Conservation (phyloP, 768 basidiomycete species). For the Pisolithus marmoratus region DNA sequence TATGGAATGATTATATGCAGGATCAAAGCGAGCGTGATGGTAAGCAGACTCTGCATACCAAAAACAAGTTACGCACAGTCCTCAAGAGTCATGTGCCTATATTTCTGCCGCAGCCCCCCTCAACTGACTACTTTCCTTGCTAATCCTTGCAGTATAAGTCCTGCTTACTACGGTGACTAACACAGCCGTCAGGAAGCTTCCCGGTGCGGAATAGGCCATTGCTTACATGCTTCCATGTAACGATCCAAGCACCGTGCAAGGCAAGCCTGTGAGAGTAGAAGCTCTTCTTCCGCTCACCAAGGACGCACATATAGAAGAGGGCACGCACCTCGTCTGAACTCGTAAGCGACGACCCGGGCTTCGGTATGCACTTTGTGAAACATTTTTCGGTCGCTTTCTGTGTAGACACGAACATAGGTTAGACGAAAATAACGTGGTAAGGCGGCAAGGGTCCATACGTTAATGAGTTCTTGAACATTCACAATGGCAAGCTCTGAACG, state of each 20-base stretch:
- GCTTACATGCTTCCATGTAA: slow-evolving; percentile 82
- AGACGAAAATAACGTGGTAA: slow-evolving; percentile 1
- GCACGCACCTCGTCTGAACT: slow-evolving; percentile 64
- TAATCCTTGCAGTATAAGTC: slow-evolving; percentile 56
- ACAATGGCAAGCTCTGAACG: slow-evolving; percentile 64
- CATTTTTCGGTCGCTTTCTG: slow-evolving; percentile 81
- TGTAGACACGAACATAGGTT: not conserved
- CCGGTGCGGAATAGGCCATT: not conserved
- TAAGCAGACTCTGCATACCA: too few species aligned
- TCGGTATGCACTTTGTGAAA: slow-evolving; percentile 70
- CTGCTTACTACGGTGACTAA: slow-evolving; percentile 74
- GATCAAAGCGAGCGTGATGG: too few species aligned
- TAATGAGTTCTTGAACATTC: slow-evolving; percentile 79
- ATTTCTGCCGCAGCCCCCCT: slow-evolving; percentile 14
- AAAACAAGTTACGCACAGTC: not conserved
- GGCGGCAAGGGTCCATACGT: slow-evolving; percentile 35
- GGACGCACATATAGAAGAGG: not conserved
- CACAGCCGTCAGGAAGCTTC: slow-evolving; percentile 4
- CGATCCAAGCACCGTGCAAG: slow-evolving; percentile 71
- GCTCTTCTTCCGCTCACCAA: not conserved
- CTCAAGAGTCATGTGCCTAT: not conserved
- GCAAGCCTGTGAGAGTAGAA: slow-evolving; percentile 49
- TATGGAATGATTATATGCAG: too few species aligned
- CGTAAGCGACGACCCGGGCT: slow-evolving; percentile 65
- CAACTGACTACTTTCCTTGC: slow-evolving; percentile 41